A percentile compares a stretch with the other conserved stretches of the same genome.
These are phyloP conservation scores for Emmonsiellopsis sp. DNA, from an alignment of 2,329 filamentous ascomycete genomes.

Conservation along the genomic window DNA sequence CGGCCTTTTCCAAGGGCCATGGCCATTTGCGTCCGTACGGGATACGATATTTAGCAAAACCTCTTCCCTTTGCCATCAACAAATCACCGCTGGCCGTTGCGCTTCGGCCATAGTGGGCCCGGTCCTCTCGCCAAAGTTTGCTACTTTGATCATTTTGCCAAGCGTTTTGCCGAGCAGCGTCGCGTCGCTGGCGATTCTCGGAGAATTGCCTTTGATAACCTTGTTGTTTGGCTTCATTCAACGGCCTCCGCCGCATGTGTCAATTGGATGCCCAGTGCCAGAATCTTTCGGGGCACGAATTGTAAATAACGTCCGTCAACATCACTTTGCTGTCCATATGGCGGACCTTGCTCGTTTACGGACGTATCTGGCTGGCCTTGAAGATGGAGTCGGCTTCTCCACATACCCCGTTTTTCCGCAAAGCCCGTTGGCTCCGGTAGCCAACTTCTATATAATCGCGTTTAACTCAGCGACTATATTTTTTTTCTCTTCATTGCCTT, in stretches of 20 bases:
- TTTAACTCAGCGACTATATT: too few relatives aligned
- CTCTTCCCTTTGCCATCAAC: too few relatives aligned
- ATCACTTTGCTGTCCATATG: background rate
- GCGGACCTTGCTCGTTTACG: background rate
- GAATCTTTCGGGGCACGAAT: too few relatives aligned
- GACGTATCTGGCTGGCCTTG: background rate
- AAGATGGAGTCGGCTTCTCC: background rate
- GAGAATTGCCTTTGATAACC: background rate
- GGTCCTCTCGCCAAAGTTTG: background rate
- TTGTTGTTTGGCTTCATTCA: too few relatives aligned
- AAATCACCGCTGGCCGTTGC: background rate
- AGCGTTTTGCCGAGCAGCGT: background rate
- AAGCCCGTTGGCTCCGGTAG: background rate
- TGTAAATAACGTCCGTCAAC: background rate
- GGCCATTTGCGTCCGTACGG: too few relatives aligned
- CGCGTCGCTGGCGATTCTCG: background rate
- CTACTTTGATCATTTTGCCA: constrained; percentile 1
- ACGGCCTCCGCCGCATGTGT: too few relatives aligned
- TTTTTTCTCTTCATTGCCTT: too few relatives aligned
- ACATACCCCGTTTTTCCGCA: background rate
- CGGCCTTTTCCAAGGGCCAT: too few relatives aligned
- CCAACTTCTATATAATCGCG: background rate
- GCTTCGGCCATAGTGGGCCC: background rate
- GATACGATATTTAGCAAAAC: too few relatives aligned
- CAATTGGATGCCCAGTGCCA: too few relatives aligned